A percentile compares a stretch with the other conserved stretches of the same genome.
These are phyloP conservation scores for Capronia americana DNA, from an alignment of 2,329 filamentous ascomycete species.

Conservation along the genomic window DNA sequence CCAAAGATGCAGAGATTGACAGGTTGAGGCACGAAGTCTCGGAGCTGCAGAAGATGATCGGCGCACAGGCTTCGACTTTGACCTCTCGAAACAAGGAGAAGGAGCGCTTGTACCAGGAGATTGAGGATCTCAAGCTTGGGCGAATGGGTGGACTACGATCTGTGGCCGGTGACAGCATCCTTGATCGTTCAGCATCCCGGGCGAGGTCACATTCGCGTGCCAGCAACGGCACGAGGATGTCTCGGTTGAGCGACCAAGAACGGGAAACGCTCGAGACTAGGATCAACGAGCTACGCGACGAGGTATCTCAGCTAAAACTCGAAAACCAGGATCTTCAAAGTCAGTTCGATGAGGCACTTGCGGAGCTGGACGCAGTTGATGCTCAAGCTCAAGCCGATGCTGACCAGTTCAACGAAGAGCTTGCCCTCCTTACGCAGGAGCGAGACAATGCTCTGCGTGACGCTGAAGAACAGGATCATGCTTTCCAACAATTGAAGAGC, in stretches of 20 bases:
- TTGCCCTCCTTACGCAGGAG: conserved; percentile 79
- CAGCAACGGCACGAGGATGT: conserved; percentile 72
- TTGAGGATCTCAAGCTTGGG: conserved; percentile 91
- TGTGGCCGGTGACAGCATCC: conserved; percentile 80
- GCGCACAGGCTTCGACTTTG: conserved; percentile 95
- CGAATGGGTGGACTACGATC: conserved; percentile 70
- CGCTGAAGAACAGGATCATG: conserved; percentile 67
- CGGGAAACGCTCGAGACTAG: conserved; percentile 86
- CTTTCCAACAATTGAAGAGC: conserved; percentile 58
- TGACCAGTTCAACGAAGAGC: conserved; percentile 77
- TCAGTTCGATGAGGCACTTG: conserved; percentile 78
- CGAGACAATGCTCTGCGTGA: conserved; percentile 83
- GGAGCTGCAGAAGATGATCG: conserved; percentile 87
- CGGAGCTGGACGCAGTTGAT: conserved; percentile 78
- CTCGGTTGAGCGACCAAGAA: conserved; percentile 72
- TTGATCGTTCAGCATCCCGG: conserved; percentile 92
- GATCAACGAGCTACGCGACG: conserved; percentile 82
- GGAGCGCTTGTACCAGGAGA: conserved; percentile 92
- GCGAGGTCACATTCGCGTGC: conserved; percentile 77
- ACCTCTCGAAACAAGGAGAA: conserved; percentile 95
- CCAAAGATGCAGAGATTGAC: conserved; percentile 72
- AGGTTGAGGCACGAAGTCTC: conserved; percentile 90
- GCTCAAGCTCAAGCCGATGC: conserved; percentile 80
- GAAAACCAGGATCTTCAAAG: conserved; percentile 87
- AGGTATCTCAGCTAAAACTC: conserved; percentile 82